Conservation (phyloP, 305 asterid species). For the Plantago rigida region DNA sequence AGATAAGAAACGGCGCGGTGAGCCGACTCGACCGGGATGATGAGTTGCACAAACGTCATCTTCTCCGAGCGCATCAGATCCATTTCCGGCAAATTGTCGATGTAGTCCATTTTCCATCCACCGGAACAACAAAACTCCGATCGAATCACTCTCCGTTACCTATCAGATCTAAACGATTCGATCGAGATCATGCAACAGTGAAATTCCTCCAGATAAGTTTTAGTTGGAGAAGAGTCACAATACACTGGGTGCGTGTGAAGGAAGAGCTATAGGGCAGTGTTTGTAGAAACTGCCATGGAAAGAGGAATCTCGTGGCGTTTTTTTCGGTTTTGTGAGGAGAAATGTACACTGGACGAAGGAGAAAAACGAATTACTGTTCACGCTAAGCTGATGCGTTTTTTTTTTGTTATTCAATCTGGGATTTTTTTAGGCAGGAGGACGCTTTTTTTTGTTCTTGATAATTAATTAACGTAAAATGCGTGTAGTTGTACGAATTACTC, state of each 20-base stretch:
- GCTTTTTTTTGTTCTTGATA: background rate
- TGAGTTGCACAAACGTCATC: constrained; percentile 86
- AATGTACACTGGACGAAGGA: background rate
- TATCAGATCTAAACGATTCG: constrained; percentile 39
- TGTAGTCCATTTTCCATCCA: constrained; percentile 61
- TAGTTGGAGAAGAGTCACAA: constrained; percentile 17
- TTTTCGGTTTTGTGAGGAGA: constrained; percentile 3
- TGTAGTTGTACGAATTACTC: background rate
- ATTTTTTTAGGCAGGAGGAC: background rate
- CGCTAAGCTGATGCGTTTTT: background rate
- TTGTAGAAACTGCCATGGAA: constrained; percentile 38
- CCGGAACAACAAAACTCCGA: constrained; percentile 23
- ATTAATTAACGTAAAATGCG: background rate
- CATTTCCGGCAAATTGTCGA: constrained; percentile 67
- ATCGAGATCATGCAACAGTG: constrained; percentile 21
- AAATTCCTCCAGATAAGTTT: constrained; percentile 1
- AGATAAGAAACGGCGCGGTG: constrained; percentile 86
- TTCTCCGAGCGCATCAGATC: constrained; percentile 99
- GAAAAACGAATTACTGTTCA: background rate
- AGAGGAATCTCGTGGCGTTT: constrained; percentile 19
- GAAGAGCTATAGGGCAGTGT: constrained; percentile 14
- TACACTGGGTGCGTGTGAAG: background rate
- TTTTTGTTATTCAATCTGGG: background rate
- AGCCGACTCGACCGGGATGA: constrained; percentile 87
- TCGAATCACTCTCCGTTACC: constrained; percentile 25